Evolutionary conservation across 78 protist species (phyloP).

Genomic region (Dictyostelium purpureum): DNA sequence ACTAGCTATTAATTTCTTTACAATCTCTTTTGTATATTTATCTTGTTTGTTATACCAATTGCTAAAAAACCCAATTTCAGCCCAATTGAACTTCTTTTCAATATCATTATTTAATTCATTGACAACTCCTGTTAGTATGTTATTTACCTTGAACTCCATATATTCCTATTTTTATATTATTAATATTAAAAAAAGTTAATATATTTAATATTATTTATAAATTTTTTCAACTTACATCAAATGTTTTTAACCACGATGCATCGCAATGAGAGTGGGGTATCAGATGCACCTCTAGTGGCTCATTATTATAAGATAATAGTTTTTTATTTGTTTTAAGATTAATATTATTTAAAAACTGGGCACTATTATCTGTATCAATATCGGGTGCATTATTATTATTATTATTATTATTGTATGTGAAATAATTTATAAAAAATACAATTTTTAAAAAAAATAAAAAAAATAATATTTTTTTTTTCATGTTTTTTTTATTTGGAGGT

Average conservation of each 20-base stretch:
- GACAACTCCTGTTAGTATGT: background rate
- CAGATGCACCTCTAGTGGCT: conserved; percentile 3
- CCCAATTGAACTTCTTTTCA: background rate
- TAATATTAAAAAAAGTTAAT: conserved; percentile 20
- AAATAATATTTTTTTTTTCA: too few relatives aligned
- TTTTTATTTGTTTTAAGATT: too few relatives aligned
- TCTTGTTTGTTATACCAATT: conserved; percentile 67
- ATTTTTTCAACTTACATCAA: conserved; percentile 51
- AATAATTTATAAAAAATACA: too few relatives aligned
- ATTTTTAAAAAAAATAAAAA: too few relatives aligned
- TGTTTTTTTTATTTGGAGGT: too few relatives aligned
- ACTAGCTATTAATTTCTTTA: conserved; percentile 9
- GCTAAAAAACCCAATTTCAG: conserved; percentile 73
- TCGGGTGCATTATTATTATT: too few relatives aligned
- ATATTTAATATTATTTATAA: background rate
- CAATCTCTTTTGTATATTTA: background rate
- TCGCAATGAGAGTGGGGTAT: conserved; percentile 86
- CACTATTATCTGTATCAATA: too few relatives aligned
- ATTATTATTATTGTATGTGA: too few relatives aligned
- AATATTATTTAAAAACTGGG: too few relatives aligned
- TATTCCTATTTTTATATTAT: background rate
- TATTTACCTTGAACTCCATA: background rate
- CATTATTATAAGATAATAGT: too few relatives aligned
- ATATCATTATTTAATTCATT: background rate
- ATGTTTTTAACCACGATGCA: conserved; percentile 80